phyloP scores from a whole-genome alignment of 1,139 yeast species.

The Maudiozyma humilis region DNA sequence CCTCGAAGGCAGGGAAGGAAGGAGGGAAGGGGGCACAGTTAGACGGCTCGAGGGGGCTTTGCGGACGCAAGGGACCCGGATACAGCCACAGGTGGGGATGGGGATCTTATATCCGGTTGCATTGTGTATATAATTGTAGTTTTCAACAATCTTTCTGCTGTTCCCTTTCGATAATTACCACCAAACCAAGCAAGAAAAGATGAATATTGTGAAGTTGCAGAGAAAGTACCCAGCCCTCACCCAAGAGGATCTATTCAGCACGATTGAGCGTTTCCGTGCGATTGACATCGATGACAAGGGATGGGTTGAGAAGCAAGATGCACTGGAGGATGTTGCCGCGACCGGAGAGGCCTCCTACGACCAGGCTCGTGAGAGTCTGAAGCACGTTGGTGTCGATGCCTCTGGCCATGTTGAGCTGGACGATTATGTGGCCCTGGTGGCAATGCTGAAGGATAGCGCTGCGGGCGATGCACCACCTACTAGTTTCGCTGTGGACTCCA shows the following conservation, averaged over 20 bases:
- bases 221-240: slow-evolving; percentile 78
- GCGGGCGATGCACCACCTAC: slow-evolving; percentile 32
- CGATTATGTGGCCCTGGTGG: slow-evolving; percentile 81
- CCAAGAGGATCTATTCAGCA: slow-evolving; percentile 76
- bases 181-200: too few species aligned
- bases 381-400: slow-evolving; percentile 86
- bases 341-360: slow-evolving; percentile 80
- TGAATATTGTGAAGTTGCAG: slow-evolving; percentile 50
- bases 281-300: slow-evolving; percentile 91
- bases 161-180: too few species aligned
- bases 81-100: too few species aligned
- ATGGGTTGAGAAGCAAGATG: slow-evolving; percentile 89
- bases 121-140: too few species aligned
- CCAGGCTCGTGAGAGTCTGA: slow-evolving; percentile 87
- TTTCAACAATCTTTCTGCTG: too few species aligned
- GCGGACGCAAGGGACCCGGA: too few species aligned
- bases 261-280: slow-evolving; percentile 74
- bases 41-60: background rate
- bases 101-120: too few species aligned
- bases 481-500: slow-evolving; percentile 25
- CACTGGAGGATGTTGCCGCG: slow-evolving; percentile 73
- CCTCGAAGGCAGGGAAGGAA: too few species aligned
- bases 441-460: slow-evolving; percentile 50
- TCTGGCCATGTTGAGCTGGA: slow-evolving; percentile 95
- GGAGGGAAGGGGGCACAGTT: background rate